Evolutionary conservation across 441 rosid species (phyloP), one percentile per base, ranked within the genome.

Genomic region (Corymbia citriodora): DNA sequence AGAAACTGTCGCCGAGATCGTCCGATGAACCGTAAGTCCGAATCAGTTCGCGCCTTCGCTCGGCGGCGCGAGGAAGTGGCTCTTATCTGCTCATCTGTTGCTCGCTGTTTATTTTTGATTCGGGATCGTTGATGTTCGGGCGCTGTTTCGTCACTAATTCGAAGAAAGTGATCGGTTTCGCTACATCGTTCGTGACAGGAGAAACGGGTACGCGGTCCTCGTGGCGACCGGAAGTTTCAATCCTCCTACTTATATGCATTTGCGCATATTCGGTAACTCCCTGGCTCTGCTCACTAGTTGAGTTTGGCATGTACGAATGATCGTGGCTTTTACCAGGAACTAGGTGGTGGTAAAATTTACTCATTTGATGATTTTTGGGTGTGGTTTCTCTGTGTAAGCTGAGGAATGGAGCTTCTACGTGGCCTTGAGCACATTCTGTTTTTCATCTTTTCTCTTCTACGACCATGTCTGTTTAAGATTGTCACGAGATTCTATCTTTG

Each of bases 201-300:
- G 91, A 90, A 93, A 93, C 90, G 90, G 90, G 54, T 91, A 54
- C 93, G 99, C 95, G 27, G 97, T 96, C 92, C 96, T 98, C 85
- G 98, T 97, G 65, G 96, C 96, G 36, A 94, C 97, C 48, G 99
- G 99, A 87, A 95, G 99, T 92, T 98, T 98, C 96, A 98, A 96
- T 93, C 99, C 99, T 93, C 99, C 99, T 9, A 98, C 99, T 89
- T 95, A 93, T 91, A 98, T 98, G 99, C 99, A 97, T 93, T 91
- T 97, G 92, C 99, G 99, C 88, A 93, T 98, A 95, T 93, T 94
- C 87, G 95, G 96, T 94, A 87, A 90, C 90, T 89, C 89, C 9
- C 53, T 53, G 54, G 59, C 16, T 72, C 72, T 12, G 40, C 90
- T 85, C 21, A 9, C 55, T 15, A 87, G 36, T 61, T 82, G 88